phyloP scores from a whole-genome alignment of 75 land plant genomes.

The Larix kaempferi region DNA sequence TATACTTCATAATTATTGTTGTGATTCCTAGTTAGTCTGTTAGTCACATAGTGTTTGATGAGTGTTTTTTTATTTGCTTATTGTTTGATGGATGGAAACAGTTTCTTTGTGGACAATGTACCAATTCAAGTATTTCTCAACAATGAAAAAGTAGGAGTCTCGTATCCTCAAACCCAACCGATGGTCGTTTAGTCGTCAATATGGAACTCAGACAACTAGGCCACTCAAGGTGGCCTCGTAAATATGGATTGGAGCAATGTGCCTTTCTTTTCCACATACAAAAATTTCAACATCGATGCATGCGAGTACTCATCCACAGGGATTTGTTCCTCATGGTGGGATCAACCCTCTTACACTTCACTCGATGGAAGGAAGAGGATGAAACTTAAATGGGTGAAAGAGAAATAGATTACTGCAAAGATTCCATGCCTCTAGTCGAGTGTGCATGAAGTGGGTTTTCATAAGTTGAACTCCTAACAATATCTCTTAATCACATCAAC shows the following conservation, averaged over 20 bases:
- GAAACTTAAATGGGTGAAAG: not conserved
- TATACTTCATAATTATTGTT: not conserved
- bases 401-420: conserved; percentile 54
- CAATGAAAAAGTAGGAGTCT: conserved; percentile 16
- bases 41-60: not conserved
- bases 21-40: not conserved
- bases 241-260: conserved; percentile 58
- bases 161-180: conserved; percentile 33
- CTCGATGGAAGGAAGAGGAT: not conserved
- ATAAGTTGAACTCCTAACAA: no score
- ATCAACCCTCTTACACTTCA: conserved; percentile 21
- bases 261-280: conserved; percentile 33
- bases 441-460: conserved; percentile 1
- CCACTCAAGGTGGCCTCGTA: conserved; percentile 53
- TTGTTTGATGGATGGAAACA: not conserved
- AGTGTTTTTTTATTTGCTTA: no score
- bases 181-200: conserved; percentile 49
- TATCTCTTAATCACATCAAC: no score
- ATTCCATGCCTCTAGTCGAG: conserved; percentile 30
- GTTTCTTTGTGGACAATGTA: conserved; percentile 46
- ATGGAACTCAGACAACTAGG: conserved; percentile 75
- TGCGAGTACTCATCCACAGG: conserved; percentile 13
- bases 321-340: conserved; percentile 14
- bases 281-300: conserved; percentile 38
- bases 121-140: conserved; percentile 43